Evolutionary conservation across 1,284 basidiomycete species (phyloP).

Genomic region (Malassezia sympodialis): DNA sequence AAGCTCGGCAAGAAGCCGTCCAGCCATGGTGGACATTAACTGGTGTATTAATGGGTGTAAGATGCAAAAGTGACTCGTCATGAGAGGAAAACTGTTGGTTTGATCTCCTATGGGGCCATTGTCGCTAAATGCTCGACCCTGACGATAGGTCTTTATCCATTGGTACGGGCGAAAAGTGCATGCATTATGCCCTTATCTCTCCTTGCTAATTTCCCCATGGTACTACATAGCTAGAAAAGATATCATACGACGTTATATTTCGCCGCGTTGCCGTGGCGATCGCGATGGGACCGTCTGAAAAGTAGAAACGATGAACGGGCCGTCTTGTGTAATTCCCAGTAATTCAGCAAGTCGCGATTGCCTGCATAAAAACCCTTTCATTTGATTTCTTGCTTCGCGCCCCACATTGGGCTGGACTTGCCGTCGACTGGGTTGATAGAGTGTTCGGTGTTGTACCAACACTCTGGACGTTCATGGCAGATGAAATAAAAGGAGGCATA

Average conservation of each 20-base stretch:
- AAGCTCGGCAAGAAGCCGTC: constrained; percentile 5
- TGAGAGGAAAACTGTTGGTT: background rate
- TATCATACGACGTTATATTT: background rate
- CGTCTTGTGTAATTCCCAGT: background rate
- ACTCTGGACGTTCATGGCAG: background rate
- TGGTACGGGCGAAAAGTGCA: background rate
- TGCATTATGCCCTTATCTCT: background rate
- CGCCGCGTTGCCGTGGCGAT: background rate
- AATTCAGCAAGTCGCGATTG: background rate
- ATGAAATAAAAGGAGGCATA: background rate
- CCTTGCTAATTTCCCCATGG: background rate
- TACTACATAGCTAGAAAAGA: background rate
- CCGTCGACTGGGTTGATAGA: background rate
- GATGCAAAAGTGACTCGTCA: background rate
- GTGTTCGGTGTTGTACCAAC: background rate
- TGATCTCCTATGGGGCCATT: background rate
- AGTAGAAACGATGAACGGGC: background rate
- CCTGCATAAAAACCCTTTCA: background rate
- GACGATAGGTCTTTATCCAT: background rate
- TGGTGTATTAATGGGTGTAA: background rate
- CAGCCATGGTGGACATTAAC: constrained; percentile 1
- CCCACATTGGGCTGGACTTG: background rate
- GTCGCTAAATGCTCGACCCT: background rate
- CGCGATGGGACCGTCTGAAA: background rate
- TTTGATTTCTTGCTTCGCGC: background rate